A percentile compares a stretch with the other conserved stretches of the same genome.
phyloP scores from a whole-genome alignment of 371 early-diverging fungal species.

The Thermomucor indicae-seudaticae region DNA sequence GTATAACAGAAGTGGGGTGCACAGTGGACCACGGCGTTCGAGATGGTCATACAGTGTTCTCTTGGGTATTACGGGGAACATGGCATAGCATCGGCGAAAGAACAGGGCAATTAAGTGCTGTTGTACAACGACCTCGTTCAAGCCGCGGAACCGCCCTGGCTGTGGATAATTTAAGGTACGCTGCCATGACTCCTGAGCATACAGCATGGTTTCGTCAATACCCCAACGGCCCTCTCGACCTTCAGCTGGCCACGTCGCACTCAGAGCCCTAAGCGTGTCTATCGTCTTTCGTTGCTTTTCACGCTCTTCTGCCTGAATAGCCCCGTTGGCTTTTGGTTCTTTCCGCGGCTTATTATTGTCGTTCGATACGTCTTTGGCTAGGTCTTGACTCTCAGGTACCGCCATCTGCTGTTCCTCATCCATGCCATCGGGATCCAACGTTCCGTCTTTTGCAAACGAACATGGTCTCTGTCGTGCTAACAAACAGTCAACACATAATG shows the following conservation, averaged over 20 bases:
- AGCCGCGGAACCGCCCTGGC: slow-evolving; percentile 18
- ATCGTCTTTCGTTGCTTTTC: slow-evolving; percentile 2
- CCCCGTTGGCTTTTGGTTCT: neutral
- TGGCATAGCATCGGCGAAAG: slow-evolving; percentile 26
- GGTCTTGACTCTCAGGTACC: neutral
- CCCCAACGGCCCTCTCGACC: slow-evolving; percentile 16
- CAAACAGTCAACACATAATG: slow-evolving; percentile 1
- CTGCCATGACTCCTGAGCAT: slow-evolving; percentile 1
- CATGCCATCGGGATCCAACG: slow-evolving; percentile 13
- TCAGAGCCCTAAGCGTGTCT: slow-evolving; percentile 6
- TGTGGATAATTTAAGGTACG: slow-evolving; percentile 12
- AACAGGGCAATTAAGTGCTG: slow-evolving; percentile 18
- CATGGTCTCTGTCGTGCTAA: slow-evolving; percentile 24
- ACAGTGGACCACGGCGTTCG: slow-evolving; percentile 29
- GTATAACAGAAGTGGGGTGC: slow-evolving; percentile 39
- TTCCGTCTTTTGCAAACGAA: slow-evolving; percentile 25
- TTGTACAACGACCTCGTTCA: slow-evolving; percentile 26
- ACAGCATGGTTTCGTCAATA: slow-evolving; percentile 12
- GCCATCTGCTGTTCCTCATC: neutral
- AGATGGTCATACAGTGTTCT: slow-evolving; percentile 42
- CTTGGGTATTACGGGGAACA: slow-evolving; percentile 24
- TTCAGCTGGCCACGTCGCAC: slow-evolving; percentile 11
- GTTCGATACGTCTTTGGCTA: neutral
- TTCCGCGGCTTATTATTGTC: slow-evolving; percentile 2
- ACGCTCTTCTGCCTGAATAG: neutral